Percentiles rank a stretch among this genome's conserved stretches.
phyloP scores from a whole-genome alignment of 306 rosid genomes.

The Vicia faba region DNA sequence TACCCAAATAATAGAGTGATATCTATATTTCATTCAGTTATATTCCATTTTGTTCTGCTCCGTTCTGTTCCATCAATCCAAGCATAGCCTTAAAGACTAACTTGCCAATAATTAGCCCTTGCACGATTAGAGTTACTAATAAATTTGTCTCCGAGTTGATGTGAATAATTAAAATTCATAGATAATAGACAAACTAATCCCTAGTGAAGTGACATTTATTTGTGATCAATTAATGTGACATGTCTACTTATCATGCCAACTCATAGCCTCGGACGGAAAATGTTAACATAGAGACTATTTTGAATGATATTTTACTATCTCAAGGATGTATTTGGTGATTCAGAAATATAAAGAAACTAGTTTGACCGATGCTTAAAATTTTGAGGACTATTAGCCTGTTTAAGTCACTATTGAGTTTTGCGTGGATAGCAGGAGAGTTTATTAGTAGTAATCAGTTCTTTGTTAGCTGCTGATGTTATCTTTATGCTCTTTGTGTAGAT shows the following conservation, averaged over 20 bases:
- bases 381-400: not conserved
- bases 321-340: not conserved
- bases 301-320: not conserved
- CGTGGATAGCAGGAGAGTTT: conserved; percentile 8
- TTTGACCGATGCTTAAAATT: not conserved
- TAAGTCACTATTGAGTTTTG: conserved; percentile 3
- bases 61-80: too few species aligned
- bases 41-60: too few species aligned
- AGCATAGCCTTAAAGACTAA: too few species aligned
- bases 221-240: not conserved
- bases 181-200: too few species aligned
- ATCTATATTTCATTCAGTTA: too few species aligned
- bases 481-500: not conserved
- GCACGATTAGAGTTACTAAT: too few species aligned
- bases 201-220: not conserved
- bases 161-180: too few species aligned
- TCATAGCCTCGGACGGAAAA: not conserved
- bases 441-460: conserved; percentile 13
- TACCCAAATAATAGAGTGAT: too few species aligned
- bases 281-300: not conserved
- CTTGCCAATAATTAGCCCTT: too few species aligned
- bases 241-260: not conserved
- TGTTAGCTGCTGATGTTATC: conserved; percentile 19
- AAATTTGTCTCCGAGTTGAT: too few species aligned
- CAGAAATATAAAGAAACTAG: not conserved